Base-by-base conservation (phyloP, 768 basidiomycete species). In the Amanita exitialis region DNA sequence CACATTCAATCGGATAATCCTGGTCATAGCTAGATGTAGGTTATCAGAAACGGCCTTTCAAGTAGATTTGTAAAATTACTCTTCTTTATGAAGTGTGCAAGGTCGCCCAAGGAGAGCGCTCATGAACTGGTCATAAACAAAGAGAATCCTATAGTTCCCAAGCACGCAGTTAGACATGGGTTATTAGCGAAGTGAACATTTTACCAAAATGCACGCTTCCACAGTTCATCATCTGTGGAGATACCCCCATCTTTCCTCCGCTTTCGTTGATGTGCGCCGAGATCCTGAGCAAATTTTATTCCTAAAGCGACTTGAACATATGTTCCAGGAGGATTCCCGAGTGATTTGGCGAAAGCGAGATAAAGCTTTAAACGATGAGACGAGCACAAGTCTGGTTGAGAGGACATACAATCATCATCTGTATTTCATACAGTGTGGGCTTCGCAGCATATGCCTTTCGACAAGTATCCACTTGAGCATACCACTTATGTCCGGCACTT, bases 271-370 rank as follows among this genome's bases (percentile, higher is more conserved):
- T 91, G 90, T 1, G 79, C 83, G 25, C 90, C 81, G 35, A 88
- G 77, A 55, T 92, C 88, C 60, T 88, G 81, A 1, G 81, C 78
- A 44, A 82, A 68, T 3, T 86, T 80, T 28, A 90, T 64, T n/a
- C 81, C 84, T 37, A 83, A 66, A 0, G 84, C 83, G 34, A 80
- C 70, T 6, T 79, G 69, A 4, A 74, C 73, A 87, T 86, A 90
- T 37, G 67, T 66, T 8, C 77, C 73, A 45, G 81, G 78, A 0
- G 78, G 72, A 0, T 69, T 64, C 54, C 66, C 72, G 6, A 72
- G 74, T 0, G 76, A 71, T 49, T 74, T 73, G 21, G 74, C 62
- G 64, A 71, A 82, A 37, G 72, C 28, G 0, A 75, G 69, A 39
- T 69, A 66, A 35, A 83, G 61, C 81, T 82, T 57, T 8, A 36